These are phyloP conservation scores for Taiozyma sp. DNA, from an alignment of 1,139 yeast genomes.

Conservation along the genomic window DNA sequence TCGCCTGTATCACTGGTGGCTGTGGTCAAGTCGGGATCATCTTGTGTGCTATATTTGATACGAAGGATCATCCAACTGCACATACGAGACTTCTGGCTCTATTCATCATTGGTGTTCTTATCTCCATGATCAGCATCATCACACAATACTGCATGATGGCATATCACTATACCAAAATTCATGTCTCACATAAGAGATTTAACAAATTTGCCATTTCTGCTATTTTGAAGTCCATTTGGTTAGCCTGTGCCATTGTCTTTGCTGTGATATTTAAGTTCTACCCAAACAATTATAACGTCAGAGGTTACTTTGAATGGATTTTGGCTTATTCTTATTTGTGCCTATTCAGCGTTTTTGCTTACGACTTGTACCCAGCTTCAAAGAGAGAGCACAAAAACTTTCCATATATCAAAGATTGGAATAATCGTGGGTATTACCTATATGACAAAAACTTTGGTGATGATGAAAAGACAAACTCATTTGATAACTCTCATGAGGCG, in stretches of 20 bases:
- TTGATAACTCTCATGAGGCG: not conserved
- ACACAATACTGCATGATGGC: slow-evolving; percentile 62
- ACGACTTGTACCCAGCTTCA: slow-evolving; percentile 70
- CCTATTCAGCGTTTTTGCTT: slow-evolving; percentile 57
- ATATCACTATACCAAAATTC: slow-evolving; percentile 36
- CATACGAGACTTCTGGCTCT: slow-evolving; percentile 71
- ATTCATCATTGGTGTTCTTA: slow-evolving; percentile 67
- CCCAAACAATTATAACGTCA: slow-evolving; percentile 36
- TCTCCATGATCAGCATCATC: slow-evolving; percentile 59
- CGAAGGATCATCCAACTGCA: slow-evolving; percentile 50
- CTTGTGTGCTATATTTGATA: slow-evolving; percentile 72
- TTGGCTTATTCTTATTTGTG: slow-evolving; percentile 81
- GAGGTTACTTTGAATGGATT: slow-evolving; percentile 78
- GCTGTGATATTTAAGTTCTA: slow-evolving; percentile 60
- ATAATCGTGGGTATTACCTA: slow-evolving; percentile 17
- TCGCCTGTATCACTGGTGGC: slow-evolving; percentile 34
- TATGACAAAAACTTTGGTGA: slow-evolving; percentile 17
- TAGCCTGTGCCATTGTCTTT: slow-evolving; percentile 59
- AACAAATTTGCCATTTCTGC: slow-evolving; percentile 48
- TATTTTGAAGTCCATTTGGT: slow-evolving; percentile 58
- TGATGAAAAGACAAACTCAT: slow-evolving; percentile 1
- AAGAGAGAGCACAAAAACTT: slow-evolving; percentile 18
- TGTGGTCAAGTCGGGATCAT: slow-evolving; percentile 77
- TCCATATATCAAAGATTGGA: slow-evolving; percentile 21
- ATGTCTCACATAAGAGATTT: slow-evolving; percentile 23